Conservation (phyloP, 208 protist species). For the Trypanosoma grayi region DNA sequence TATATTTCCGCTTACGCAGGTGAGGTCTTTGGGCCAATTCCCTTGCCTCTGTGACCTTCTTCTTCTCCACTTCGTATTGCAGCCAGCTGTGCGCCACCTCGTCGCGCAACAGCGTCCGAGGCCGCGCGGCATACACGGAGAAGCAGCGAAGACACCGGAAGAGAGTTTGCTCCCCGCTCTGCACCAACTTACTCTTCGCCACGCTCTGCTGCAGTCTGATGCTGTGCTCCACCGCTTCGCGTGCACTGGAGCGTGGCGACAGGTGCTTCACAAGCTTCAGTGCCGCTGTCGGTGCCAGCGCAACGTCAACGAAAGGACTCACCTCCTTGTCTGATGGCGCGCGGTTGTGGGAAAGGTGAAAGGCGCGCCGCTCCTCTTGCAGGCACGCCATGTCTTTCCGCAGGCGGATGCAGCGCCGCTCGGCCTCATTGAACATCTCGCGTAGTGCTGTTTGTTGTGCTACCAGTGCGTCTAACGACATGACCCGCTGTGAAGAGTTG, state of each 20-base stretch:
- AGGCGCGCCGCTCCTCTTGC: constrained; percentile 45
- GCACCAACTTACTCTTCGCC: constrained; percentile 54
- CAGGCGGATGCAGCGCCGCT: constrained; percentile 40
- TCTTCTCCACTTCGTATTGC: constrained; percentile 48
- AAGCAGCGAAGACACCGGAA: constrained; percentile 82
- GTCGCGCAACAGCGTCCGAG: constrained; percentile 56
- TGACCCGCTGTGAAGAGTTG: not conserved
- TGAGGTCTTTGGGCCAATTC: constrained; percentile 22
- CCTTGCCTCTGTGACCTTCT: constrained; percentile 21
- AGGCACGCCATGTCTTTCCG: constrained; percentile 53
- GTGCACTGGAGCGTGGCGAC: constrained; percentile 28
- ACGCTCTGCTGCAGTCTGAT: constrained; percentile 64
- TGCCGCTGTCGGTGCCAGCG: constrained; percentile 57
- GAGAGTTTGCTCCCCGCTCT: constrained; percentile 49
- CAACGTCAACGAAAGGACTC: constrained; percentile 44
- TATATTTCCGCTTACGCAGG: constrained; percentile 41
- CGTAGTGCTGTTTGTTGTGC: constrained; percentile 39
- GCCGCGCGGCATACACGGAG: constrained; percentile 71
- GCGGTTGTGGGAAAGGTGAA: constrained; percentile 48
- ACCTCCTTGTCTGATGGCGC: constrained; percentile 41
- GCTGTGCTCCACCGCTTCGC: constrained; percentile 36
- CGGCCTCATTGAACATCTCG: constrained; percentile 35
- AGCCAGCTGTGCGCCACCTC: constrained; percentile 65
- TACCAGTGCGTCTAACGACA: constrained; percentile 1
- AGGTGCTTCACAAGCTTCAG: constrained; percentile 49